These are phyloP conservation scores for Elongisporangium prolatum DNA, from an alignment of 352 stramenopile species.

Conservation along the genomic window DNA sequence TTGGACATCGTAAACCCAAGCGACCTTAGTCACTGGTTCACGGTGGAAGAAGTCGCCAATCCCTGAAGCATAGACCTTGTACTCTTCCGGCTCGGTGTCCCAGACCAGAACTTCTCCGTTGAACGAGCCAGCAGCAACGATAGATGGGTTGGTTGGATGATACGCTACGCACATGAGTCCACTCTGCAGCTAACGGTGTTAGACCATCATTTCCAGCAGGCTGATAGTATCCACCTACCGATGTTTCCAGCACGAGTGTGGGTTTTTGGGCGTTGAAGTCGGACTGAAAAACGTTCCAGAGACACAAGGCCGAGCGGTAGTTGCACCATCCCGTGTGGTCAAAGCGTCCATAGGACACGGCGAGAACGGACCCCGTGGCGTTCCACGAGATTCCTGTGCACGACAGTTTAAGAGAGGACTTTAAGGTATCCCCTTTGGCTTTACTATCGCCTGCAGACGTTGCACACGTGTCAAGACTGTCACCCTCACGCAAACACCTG, in stretches of 20 bases:
- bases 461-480: background rate
- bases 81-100: slow-evolving; percentile 66
- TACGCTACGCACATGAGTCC: slow-evolving; percentile 86
- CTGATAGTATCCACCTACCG: slow-evolving; percentile 23
- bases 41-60: slow-evolving; percentile 90
- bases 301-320: slow-evolving; percentile 77
- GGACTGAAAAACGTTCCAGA: slow-evolving; percentile 83
- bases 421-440: slow-evolving; percentile 11
- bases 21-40: slow-evolving; percentile 79
- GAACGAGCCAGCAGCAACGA: slow-evolving; percentile 83
- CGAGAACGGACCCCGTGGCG: slow-evolving; percentile 73
- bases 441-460: slow-evolving; percentile 2
- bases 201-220: background rate
- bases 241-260: slow-evolving; percentile 71
- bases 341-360: slow-evolving; percentile 79
- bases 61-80: slow-evolving; percentile 58
- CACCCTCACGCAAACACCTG: background rate
- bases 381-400: slow-evolving; percentile 88
- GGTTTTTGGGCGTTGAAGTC: slow-evolving; percentile 66
- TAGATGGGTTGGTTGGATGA: slow-evolving; percentile 75
- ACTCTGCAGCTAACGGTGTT: slow-evolving; percentile 25
- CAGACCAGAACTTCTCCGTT: slow-evolving; percentile 85
- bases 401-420: slow-evolving; percentile 50
- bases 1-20: slow-evolving; percentile 75
- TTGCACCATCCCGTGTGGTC: slow-evolving; percentile 88